Evolutionary conservation across 306 rosid species (phyloP), one percentile per base, ranked within the genome.

Genomic region (Chamaecrista fasciculata): DNA sequence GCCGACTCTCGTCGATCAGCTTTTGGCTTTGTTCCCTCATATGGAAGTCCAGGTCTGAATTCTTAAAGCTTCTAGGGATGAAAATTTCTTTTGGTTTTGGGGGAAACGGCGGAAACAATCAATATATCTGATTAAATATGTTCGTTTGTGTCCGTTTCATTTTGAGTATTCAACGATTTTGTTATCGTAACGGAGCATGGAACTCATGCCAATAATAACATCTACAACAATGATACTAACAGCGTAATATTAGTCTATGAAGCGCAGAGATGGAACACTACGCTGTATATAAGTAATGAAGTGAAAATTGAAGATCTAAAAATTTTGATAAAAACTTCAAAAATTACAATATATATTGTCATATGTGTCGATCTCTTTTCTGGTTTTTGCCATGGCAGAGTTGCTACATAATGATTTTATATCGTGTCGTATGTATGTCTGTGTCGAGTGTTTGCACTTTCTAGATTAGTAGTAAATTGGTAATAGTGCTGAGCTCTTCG

Each of bases 11-110:
- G 11, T 94, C 12, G 99, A 94, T 34, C 95, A 89, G 3, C 92
- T 94, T 24, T 84, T 76, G 10, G 63, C 85, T 6, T 71, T 87
- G 62, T 94, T 88, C 62, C 99, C 99, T 57, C 86, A 82, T 6
- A 91, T 91, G 96, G 99, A 91, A 31, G 75, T 70, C 4, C 76
- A 66, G 84, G 97, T 71, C 19, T 71, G 0, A 65, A 2, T 49
- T 20, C 3, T 24, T 23, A 8, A 0, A 33, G 0, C 29, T 59
- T 23, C 26, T 15, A 5, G 2, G 16, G 2, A 21, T 70, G 16
- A 28, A 9, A 25, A 12, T 33, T 11, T 39, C 15, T 25, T 8
- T 24, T 50, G 49, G 26, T 36, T 37, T 10, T 36, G 49, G 19
- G 29, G 11, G 20, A 61, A 61, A 21, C 40, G 3, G 12, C 25